Evolutionary conservation across 108 stramenopile genomes (phyloP).

Genomic region (Conticribra guillardii): DNA sequence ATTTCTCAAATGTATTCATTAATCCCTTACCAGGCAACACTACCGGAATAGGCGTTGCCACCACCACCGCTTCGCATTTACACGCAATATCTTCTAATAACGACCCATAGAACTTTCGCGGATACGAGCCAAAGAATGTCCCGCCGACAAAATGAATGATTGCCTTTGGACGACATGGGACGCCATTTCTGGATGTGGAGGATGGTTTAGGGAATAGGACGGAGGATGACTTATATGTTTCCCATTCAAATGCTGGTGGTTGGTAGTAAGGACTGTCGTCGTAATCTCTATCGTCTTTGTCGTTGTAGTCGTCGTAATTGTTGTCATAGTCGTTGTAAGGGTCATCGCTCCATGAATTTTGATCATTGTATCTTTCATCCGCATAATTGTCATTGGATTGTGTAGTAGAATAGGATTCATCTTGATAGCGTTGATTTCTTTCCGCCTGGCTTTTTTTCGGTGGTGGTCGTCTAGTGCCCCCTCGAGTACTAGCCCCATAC

Average conservation of each 20-base stretch:
- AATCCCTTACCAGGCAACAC: constrained; percentile 52
- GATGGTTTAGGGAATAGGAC: constrained; percentile 72
- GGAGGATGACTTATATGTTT: constrained; percentile 54
- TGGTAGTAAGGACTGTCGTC: not conserved
- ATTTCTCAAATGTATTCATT: constrained; percentile 29
- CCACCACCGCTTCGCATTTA: constrained; percentile 64
- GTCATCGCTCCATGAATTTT: too few relatives aligned
- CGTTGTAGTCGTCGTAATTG: constrained; percentile 15
- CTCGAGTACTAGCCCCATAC: too few relatives aligned
- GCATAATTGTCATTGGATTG: not conserved
- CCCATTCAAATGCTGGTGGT: constrained; percentile 42
- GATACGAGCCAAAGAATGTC: constrained; percentile 78
- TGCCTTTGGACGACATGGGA: constrained; percentile 49
- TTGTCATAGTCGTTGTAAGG: constrained; percentile 12
- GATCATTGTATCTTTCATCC: too few relatives aligned
- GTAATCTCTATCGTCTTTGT: constrained; percentile 7
- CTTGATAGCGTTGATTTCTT: constrained; percentile 1
- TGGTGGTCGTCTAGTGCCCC: too few relatives aligned
- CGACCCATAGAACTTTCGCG: constrained; percentile 67
- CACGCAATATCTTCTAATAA: constrained; percentile 66
- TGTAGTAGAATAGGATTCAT: not conserved
- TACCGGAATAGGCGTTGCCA: constrained; percentile 77
- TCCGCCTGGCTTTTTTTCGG: too few relatives aligned
- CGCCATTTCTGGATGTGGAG: not conserved
- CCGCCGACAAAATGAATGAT: constrained; percentile 87